A percentile compares a stretch with the other conserved stretches of the same genome.
Conservation (phyloP, 2,329 filamentous ascomycete species). For the Trichoderma hamatum region DNA sequence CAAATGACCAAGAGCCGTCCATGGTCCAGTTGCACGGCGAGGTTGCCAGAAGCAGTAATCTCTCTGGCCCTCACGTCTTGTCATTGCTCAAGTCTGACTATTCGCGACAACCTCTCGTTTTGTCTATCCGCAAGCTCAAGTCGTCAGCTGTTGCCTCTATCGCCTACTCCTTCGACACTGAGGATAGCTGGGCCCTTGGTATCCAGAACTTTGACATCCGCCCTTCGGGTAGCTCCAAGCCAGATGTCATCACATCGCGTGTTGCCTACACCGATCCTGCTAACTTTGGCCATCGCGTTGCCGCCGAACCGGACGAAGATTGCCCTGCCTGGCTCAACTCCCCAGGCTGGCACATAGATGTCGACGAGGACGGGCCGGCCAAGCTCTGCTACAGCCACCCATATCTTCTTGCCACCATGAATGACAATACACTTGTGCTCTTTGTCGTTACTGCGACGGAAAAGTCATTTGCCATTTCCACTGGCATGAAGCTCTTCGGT, state of each 20-base stretch:
- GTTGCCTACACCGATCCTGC: constrained; percentile 44
- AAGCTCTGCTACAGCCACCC: constrained; percentile 75
- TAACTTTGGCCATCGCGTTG: constrained; percentile 32
- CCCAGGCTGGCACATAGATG: constrained; percentile 27
- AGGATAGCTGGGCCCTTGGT: constrained; percentile 83
- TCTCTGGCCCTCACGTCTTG: constrained; percentile 54
- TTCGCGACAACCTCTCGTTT: constrained; percentile 73
- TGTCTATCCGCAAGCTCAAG: constrained; percentile 75
- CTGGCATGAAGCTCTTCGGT: constrained; percentile 80
- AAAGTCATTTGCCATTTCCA: constrained; percentile 67
- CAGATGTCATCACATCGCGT: constrained; percentile 42
- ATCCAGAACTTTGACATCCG: constrained; percentile 83
- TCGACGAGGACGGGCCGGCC: constrained; percentile 53
- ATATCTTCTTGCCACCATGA: constrained; percentile 80
- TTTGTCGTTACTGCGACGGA: constrained; percentile 78
- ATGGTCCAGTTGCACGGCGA: constrained; percentile 1
- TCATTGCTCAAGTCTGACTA: constrained; percentile 81
- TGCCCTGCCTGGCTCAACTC: constrained; percentile 20
- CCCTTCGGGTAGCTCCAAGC: constrained; percentile 34
- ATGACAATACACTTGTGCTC: constrained; percentile 84
- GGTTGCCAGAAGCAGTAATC: not conserved
- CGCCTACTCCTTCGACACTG: constrained; percentile 79
- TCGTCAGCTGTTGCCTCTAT: constrained; percentile 76
- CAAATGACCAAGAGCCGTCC: not conserved
- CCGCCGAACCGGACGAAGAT: constrained; percentile 25